phyloP scores from a whole-genome alignment of 345 rosid genomes.

The Brassica rapa region DNA sequence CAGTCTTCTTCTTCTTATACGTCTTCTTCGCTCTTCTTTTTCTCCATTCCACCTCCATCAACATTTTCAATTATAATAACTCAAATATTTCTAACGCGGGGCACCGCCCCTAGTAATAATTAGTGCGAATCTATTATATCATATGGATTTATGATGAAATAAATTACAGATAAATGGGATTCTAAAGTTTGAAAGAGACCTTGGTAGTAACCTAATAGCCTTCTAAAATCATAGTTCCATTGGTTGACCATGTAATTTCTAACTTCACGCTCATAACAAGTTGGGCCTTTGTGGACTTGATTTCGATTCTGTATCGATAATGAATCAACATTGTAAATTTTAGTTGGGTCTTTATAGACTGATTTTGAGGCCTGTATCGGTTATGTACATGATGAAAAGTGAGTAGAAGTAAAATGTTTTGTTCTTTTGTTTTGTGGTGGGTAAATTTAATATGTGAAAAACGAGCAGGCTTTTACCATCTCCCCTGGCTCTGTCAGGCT shows the following conservation, averaged over 20 bases:
- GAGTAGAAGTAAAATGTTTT: background rate
- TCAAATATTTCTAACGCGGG: no score
- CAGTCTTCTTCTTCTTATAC: no score
- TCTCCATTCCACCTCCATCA: no score
- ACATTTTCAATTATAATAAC: no score
- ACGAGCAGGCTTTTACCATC: constrained; percentile 10
- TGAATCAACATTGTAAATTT: background rate
- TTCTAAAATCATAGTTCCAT: no score
- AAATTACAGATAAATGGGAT: background rate
- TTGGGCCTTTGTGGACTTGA: background rate
- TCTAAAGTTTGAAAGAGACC: background rate
- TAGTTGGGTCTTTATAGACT: background rate
- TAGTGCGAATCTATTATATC: background rate
- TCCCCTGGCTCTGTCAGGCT: constrained; percentile 24
- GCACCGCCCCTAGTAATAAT: background rate
- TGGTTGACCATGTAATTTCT: background rate
- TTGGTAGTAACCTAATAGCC: background rate
- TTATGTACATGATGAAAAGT: background rate
- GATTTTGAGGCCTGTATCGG: background rate
- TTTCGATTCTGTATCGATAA: background rate
- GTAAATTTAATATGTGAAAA: constrained; percentile 11
- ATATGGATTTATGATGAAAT: background rate
- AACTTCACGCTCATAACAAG: background rate
- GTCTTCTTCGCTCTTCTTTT: no score
- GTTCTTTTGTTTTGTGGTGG: background rate